phyloP scores from a whole-genome alignment of 495 filamentous ascomycete species.

The Cryomyces antarcticus region DNA sequence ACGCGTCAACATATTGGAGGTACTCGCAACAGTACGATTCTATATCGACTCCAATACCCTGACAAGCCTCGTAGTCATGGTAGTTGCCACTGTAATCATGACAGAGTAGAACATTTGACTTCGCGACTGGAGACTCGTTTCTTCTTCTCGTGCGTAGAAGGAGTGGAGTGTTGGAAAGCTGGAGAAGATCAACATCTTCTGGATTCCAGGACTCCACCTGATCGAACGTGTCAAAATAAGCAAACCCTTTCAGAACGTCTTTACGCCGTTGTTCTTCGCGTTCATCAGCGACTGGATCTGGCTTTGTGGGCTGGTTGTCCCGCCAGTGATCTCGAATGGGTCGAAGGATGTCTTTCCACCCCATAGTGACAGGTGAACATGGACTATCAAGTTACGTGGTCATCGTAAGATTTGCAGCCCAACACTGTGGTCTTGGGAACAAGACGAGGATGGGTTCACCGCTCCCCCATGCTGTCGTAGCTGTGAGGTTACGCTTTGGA shows the following conservation, averaged over 20 bases:
- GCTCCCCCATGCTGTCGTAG: no score
- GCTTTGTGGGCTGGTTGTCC: slow-evolving; percentile 6
- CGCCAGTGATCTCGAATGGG: slow-evolving; percentile 13
- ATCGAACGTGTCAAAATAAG: slow-evolving; percentile 17
- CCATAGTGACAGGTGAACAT: background rate
- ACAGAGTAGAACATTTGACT: slow-evolving; percentile 16
- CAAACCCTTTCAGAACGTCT: slow-evolving; percentile 15
- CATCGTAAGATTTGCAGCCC: no score
- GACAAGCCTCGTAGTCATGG: slow-evolving; percentile 19
- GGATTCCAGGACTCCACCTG: slow-evolving; percentile 19
- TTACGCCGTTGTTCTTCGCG: slow-evolving; percentile 2
- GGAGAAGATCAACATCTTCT: slow-evolving; percentile 15
- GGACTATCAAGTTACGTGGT: no score
- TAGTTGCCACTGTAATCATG: slow-evolving; percentile 27
- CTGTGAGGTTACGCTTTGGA: no score
- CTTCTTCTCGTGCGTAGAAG: slow-evolving; percentile 6
- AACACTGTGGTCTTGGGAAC: no score
- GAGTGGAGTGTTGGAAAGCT: slow-evolving; percentile 23
- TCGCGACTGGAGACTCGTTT: background rate
- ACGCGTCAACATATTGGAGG: slow-evolving; percentile 21
- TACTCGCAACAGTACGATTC: slow-evolving; percentile 20
- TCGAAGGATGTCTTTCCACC: slow-evolving; percentile 11
- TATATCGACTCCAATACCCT: slow-evolving; percentile 7
- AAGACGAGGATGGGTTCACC: no score
- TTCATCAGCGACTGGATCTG: background rate